Evolutionary conservation across 768 basidiomycete species (phyloP), one percentile per base, ranked within the genome.

Genomic region (Asterophora parasitica): DNA sequence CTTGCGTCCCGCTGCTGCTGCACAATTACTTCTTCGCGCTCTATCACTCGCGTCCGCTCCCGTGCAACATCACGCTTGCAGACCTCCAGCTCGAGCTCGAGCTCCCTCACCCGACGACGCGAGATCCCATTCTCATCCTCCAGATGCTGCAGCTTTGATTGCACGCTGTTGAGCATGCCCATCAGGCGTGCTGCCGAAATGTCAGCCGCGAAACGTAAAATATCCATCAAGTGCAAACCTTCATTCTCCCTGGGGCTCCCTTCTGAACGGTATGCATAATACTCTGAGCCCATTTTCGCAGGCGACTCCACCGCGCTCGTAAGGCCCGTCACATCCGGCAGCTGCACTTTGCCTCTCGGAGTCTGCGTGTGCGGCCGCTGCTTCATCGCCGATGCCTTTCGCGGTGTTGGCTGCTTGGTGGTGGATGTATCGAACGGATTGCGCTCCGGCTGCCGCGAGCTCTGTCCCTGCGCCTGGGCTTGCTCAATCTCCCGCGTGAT

Each of bases 121-220:
- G 91, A 92, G 7, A 89, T 77, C 4, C 82, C 73, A 55, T 94
- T 94, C 59, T 95, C 89, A 0, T 80, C 76, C 57, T 93, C 88
- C 3, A 94, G 75, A 32, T 83, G 76, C 12, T 79, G 72, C 7
- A 95, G 70, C 52, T 87, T 83, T 23, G 73, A 66, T 53, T 87
- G 90, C 9, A 88, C 79, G 6, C 70, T 65, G 44, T 71, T 79
- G 15, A 90, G 72, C 3, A 79, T 83, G 4, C 75, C 73, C 6
- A 83, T 57, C 1, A 89, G 70, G 31, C 79, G 85, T 5, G 74
- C 87, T 88, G 46, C 2, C 31, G 44, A 28, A 13, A 36, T n/a
- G 30, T 23, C 19, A 46, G 32, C 26, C 11, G 31, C 12, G 1
- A 46, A 46, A 1, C 38, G 16, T 39, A 40, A 20, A n/a, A 40